Base-by-base conservation (phyloP, 805 yeast genomes). In the Suhomyces vadensis region DNA sequence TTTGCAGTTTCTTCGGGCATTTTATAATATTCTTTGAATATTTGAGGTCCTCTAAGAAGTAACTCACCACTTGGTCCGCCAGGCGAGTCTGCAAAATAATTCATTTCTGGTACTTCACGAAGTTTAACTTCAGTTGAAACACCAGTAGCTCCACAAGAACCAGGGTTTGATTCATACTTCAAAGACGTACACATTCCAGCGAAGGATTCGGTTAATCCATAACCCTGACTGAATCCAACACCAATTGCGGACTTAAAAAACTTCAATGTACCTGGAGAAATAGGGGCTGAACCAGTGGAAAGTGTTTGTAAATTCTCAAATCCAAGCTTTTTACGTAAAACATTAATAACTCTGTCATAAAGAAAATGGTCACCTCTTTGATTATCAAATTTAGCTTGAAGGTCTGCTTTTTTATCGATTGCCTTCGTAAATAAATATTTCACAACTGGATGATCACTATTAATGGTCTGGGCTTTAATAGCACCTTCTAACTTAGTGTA, bases 161-260 rank as follows among this genome's bases (percentile, higher is more conserved):
- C 87, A 3, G 74, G 69, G 27, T 62, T 54, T 23, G 64, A 49
- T 43, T 83, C 88, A 47, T 52, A 66, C 5, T 65, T 63, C 37
- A 58, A 60, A 47, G 69, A 58, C 61, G 70, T 50, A 17, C 71
- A 61, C 41, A 75, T 56, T 3, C 83, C 84, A 1, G 85, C 86
- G 54, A 81, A 76, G 11, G 83, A 71, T 60, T 83, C 89, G 5
- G 87, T 81, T 31, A 82, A 71, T 3, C 91, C 92, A 61, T 84
- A 85, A n/a, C 92, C 94, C 64, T 85, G 90, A 9, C 64, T 49
- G 48, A 78, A 75, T 68, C 77, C 79, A 44, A 78, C 61, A 48
- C 77, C 79, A 42, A 86, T 71, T 1, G 82, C 72, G n/a, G 82
- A 81, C 55, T 81, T 77, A 54, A 86, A 62, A 58, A 83, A 85